phyloP scores from a whole-genome alignment of 371 early-diverging fungal species.

The Batrachochytrium dendrobatidis region DNA sequence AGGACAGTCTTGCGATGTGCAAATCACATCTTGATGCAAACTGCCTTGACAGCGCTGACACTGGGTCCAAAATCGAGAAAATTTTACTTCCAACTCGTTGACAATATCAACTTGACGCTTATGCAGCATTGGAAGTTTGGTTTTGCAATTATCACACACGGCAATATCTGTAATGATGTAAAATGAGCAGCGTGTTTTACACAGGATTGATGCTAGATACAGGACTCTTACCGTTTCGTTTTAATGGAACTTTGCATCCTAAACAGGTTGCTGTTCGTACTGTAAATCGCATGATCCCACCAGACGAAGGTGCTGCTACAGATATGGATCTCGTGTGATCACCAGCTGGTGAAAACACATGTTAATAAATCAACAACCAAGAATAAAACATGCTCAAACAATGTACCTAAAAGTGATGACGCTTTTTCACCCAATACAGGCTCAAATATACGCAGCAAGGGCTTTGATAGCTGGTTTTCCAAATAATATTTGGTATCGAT shows the following conservation, averaged over 20 bases:
- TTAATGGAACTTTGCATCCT: conserved; percentile 88
- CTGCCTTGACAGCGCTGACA: conserved; percentile 99
- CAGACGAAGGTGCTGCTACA: conserved; percentile 77
- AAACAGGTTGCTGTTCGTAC: conserved; percentile 86
- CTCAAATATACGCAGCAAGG: conserved; percentile 96
- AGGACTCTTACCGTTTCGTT: conserved; percentile 56
- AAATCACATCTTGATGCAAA: conserved; percentile 94
- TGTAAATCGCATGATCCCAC: conserved; percentile 92
- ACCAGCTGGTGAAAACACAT: conserved; percentile 47
- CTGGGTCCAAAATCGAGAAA: conserved; percentile 94
- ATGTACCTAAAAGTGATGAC: conserved; percentile 61
- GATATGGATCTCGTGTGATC: conserved; percentile 88
- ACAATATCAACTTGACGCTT: conserved; percentile 50
- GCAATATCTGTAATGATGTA: conserved; percentile 42
- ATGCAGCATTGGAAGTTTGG: conserved; percentile 70
- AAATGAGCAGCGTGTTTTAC: conserved; percentile 7
- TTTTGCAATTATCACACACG: conserved; percentile 75
- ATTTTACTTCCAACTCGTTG: conserved; percentile 71
- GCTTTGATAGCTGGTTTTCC: conserved; percentile 97
- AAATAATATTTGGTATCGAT: conserved; percentile 99
- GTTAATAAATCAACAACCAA: background rate
- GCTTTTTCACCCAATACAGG: conserved; percentile 94
- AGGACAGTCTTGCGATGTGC: conserved; percentile 97
- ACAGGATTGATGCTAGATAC: conserved; percentile 1
- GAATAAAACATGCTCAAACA: background rate